Evolutionary conservation across 441 rosid species (phyloP), one percentile per base, ranked within the genome.

Genomic region (Pelargonium myrrhifolium): DNA sequence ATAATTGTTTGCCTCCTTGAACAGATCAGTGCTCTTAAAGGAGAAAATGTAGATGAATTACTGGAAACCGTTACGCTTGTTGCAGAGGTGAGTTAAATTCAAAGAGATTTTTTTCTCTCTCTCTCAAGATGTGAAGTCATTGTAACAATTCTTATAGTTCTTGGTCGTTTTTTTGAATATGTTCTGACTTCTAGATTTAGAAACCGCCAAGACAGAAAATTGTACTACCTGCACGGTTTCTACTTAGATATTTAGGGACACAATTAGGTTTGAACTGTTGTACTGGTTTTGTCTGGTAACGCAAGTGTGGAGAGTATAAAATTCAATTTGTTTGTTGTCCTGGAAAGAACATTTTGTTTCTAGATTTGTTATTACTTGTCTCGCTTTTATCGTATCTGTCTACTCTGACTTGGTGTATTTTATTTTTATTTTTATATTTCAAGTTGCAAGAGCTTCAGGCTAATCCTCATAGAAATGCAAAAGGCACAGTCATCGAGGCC

Each of bases 381-480:
- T 66, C 63, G 60, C 71, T 73, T 51, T 69, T 67, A 10, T 71
- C 49, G 47, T 64, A 68, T 66, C 39, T 39, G 35, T 37, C 47
- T 53, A 68, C 51, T 74, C 74, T 84, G 77, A 78, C 78, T 39
- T 67, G 14, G n/a, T 76, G 37, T 67, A 15, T 61, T 63, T 71
- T 72, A 68, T 78, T 15, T n/a, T 4, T 65, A 22, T 45, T 15
- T 64, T 62, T 68, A 64, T 39, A 55, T 66, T 43, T 82, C 74
- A 86, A 94, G 99, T 80, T 94, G 74, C 96, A 91, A 89, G 99
- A 94, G 71, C 80, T 94, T 82, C 88, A 89, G 85, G 99, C 99
- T 68, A 94, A 91, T 85, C 99, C 97, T 61, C 82, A 88, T 65
- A 86, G 99, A 80, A 86, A 86, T 74, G 99, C 99, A 7, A 94